These are phyloP conservation scores for Sarocladiaceae sp. DNA, from an alignment of 2,329 filamentous ascomycete species.

Conservation along the genomic window DNA sequence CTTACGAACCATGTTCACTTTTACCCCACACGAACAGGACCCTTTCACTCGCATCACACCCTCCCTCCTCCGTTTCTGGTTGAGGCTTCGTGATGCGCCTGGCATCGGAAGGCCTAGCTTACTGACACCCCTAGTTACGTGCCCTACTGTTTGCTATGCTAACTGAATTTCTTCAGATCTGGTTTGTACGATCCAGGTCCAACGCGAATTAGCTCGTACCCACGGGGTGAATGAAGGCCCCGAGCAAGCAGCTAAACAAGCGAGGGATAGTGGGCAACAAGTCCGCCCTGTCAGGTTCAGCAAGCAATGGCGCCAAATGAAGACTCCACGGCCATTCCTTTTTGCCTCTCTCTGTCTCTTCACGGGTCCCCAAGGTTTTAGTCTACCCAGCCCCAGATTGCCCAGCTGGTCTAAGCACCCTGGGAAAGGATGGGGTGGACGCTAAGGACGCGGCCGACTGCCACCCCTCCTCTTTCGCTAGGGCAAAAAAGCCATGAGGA, in stretches of 20 bases:
- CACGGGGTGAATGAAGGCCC: not conserved
- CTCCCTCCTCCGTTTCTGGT: not conserved
- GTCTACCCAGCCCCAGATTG: not conserved
- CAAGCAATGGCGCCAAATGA: not conserved
- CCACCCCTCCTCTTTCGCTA: not conserved
- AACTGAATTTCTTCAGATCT: too few relatives aligned
- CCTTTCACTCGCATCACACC: not conserved
- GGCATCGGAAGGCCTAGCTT: not conserved
- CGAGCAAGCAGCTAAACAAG: not conserved
- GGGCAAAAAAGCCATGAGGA: too few relatives aligned
- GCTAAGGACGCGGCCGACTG: not conserved
- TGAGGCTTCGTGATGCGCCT: not conserved
- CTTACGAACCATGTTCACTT: too few relatives aligned
- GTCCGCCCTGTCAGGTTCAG: not conserved
- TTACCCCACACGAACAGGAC: not conserved
- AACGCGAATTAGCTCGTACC: not conserved
- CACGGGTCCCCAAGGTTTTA: not conserved
- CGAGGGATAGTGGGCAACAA: not conserved
- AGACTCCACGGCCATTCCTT: not conserved
- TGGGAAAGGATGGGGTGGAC: not conserved
- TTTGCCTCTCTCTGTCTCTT: not conserved
- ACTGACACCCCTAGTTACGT: not conserved
- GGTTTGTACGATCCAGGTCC: not conserved
- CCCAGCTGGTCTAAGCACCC: not conserved
- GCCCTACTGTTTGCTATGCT: too few relatives aligned